Evolutionary conservation across 2,329 filamentous ascomycete genomes (phyloP).

Genomic region (Curvularia verruculosa): DNA sequence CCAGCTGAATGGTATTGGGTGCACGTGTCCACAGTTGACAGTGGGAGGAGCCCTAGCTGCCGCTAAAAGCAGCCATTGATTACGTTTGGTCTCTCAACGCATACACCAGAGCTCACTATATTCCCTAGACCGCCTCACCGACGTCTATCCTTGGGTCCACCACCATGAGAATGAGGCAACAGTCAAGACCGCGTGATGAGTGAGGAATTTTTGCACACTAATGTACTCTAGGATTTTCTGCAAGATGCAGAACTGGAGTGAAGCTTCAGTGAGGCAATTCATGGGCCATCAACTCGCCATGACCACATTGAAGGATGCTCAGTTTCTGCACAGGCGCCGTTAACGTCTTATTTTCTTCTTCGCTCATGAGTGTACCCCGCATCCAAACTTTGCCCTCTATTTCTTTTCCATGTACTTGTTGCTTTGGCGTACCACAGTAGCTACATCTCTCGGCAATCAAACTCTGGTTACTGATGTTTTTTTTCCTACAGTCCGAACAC

Average conservation of each 20-base stretch:
- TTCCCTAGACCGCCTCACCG: background rate
- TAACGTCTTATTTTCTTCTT: background rate
- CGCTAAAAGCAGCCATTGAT: conserved; percentile 12
- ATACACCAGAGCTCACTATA: conserved; percentile 3
- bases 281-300: background rate
- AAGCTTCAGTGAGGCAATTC: background rate
- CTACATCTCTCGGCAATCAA: background rate
- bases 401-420: background rate
- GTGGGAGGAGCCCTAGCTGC: conserved; percentile 3
- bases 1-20: background rate
- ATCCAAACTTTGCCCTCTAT: background rate
- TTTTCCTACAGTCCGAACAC: background rate
- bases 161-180: background rate
- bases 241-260: background rate
- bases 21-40: conserved; percentile 6
- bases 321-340: background rate
- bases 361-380: background rate
- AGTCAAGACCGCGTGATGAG: background rate
- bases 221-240: background rate
- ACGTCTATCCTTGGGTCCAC: background rate
- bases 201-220: background rate
- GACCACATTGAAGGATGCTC: background rate
- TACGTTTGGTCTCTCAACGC: conserved; percentile 11
- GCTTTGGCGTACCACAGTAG: background rate
- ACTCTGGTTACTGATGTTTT: background rate